Base-by-base conservation (phyloP, 1,139 yeast genomes). In the Meyerozyma carpophila region DNA sequence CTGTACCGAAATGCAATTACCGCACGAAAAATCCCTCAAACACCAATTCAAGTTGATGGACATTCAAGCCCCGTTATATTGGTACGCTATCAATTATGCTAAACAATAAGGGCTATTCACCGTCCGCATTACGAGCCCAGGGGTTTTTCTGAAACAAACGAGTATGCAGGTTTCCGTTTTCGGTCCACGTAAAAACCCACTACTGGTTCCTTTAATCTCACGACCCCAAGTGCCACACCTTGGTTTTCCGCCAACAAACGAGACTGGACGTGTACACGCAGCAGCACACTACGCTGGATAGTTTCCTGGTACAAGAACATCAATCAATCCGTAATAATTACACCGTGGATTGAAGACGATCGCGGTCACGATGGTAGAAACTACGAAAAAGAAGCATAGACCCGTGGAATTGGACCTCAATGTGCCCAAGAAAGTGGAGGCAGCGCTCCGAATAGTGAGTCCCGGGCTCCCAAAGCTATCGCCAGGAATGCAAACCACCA, bases 381-480 rank as follows among this genome's bases (percentile, higher is more conserved):
- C 37, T 5, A 34, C 37, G 8, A 34, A 34, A 37, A 56, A 58
- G 47, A 53, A 56, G 48, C 62, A 56, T 29, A 51, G 61, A 43
- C 63, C 63, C 8, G 53, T 57, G 10, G 51, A 52, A 2, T 37
- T 59, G 37, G 47, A 54, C 34, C 47, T 55, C 11, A 48, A 51
- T 14, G 37, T 43, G 7, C 49, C 60, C 8, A 49, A 51, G 36
- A 42, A 36, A 21, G 28, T 14, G 11, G 66, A 66, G 39, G 52
- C 67, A 42, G 74, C 74, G 10, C 54, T 67, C 39, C 55, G 74
- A 32, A 65, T 70, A 28, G 75, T 70, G 9, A 61, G 69, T 47
- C 81, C 81, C n/a, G 79, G 79, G 0, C 56, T 75, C 32, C 75
- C 79, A 3, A 68, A 66, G 11, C 54, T 75, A 32, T 68, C 63